phyloP scores from a whole-genome alignment of 2,329 filamentous ascomycete genomes.

The Pseudopyrenochaeta lycopersici region DNA sequence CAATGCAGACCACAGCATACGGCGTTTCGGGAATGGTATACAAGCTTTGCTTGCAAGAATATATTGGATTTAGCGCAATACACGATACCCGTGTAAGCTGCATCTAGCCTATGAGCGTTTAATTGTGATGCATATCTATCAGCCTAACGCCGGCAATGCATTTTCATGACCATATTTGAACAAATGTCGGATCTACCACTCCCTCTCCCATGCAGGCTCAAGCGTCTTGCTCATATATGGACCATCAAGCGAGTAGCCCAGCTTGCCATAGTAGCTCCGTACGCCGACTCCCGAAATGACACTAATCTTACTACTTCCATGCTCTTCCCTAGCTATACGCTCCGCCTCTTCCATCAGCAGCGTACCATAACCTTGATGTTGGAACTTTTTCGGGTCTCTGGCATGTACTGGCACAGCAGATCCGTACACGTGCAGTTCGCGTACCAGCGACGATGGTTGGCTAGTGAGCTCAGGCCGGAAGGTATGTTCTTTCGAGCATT shows the following conservation, averaged over 20 bases:
- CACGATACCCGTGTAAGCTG: neutral
- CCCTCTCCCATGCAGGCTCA: constrained; percentile 45
- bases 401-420: constrained; percentile 97
- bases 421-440: constrained; percentile 96
- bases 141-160: neutral
- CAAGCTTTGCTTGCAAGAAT: constrained; percentile 5
- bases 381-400: constrained; percentile 93
- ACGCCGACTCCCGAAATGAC: constrained; percentile 99
- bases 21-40: constrained; percentile 23
- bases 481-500: constrained; percentile 90
- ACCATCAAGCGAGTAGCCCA: constrained; percentile 94
- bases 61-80: constrained; percentile 7
- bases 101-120: no score
- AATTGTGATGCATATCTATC: no score
- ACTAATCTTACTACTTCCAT: constrained; percentile 91
- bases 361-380: constrained; percentile 97
- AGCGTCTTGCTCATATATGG: constrained; percentile 67
- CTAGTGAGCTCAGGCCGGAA: constrained; percentile 86
- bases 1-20: constrained; percentile 17
- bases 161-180: neutral
- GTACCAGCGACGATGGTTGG: constrained; percentile 89
- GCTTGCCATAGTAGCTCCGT: constrained; percentile 89
- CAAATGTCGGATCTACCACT: constrained; percentile 22
- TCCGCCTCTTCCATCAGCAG: constrained; percentile 98
- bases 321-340: constrained; percentile 91